Percentiles rank a stretch among this genome's conserved stretches.
These are phyloP conservation scores for Entomortierella beljakovae DNA, from an alignment of 192 early-diverging fungal genomes.

Conservation along the genomic window DNA sequence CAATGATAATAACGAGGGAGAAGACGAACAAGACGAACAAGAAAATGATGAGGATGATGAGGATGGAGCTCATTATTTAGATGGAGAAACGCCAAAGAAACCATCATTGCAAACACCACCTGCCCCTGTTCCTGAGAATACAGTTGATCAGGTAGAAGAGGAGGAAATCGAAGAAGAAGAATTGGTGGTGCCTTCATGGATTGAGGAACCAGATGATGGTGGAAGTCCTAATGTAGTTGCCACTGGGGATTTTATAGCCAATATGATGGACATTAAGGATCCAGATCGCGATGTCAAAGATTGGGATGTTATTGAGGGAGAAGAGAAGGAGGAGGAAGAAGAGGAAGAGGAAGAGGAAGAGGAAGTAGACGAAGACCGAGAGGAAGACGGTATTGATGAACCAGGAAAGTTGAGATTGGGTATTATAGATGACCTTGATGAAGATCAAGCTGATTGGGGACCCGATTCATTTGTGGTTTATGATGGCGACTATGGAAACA, in stretches of 20 bases:
- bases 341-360: background rate
- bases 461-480: background rate
- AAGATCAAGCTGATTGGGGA: slow-evolving; percentile 6
- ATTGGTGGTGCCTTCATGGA: slow-evolving; percentile 16
- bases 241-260: slow-evolving; percentile 14
- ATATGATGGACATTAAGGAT: background rate
- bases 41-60: background rate
- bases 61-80: background rate
- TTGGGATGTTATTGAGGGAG: background rate
- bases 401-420: background rate
- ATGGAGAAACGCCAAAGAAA: too few species aligned
- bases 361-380: background rate
- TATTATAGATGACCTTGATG: slow-evolving; percentile 13
- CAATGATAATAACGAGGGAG: background rate
- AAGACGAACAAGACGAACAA: background rate
- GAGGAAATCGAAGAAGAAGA: slow-evolving; percentile 5
- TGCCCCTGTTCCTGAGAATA: too few species aligned
- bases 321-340: background rate
- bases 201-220: slow-evolving; percentile 37
- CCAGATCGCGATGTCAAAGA: background rate
- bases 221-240: background rate
- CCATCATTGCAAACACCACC: too few species aligned
- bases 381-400: background rate
- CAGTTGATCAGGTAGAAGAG: too few species aligned
- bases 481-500: background rate